Percentiles rank a stretch among this genome's conserved stretches.
These are phyloP conservation scores for Pachysandra terminalis DNA, from an alignment of 164 flowering plant genomes.

Conservation along the genomic window DNA sequence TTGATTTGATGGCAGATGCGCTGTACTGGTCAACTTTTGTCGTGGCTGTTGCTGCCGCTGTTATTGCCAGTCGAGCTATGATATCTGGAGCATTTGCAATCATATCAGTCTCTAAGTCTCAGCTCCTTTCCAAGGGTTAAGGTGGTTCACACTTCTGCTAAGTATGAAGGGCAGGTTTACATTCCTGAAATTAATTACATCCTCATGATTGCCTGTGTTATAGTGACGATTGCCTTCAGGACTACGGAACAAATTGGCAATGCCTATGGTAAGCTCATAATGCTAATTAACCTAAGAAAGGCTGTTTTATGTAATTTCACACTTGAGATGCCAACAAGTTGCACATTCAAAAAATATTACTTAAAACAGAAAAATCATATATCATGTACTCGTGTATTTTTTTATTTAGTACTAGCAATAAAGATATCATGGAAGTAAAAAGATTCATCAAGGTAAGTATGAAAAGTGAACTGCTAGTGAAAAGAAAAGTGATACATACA, in stretches of 20 bases:
- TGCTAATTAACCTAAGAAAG: background rate
- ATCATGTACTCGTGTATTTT: too few species aligned
- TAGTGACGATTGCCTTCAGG: constrained; percentile 44
- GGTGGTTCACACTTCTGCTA: constrained; percentile 71
- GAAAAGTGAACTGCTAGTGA: too few species aligned
- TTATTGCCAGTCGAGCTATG: constrained; percentile 78
- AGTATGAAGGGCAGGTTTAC: constrained; percentile 73
- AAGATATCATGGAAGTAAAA: too few species aligned
- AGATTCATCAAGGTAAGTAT: too few species aligned
- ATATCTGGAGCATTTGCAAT: constrained; percentile 71
- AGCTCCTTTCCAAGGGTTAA: constrained; percentile 75
- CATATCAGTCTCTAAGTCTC: constrained; percentile 44
- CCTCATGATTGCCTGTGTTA: constrained; percentile 56
- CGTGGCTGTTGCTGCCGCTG: constrained; percentile 66
- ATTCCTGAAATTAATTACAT: constrained; percentile 73
- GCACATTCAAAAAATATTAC: too few species aligned
- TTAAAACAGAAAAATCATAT: too few species aligned
- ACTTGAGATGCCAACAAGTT: background rate
- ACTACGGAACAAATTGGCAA: constrained; percentile 53
- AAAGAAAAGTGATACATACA: background rate
- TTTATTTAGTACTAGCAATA: too few species aligned
- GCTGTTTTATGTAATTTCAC: background rate
- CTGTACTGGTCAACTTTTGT: constrained; percentile 71
- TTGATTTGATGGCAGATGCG: constrained; percentile 31
- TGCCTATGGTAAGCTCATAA: constrained; percentile 49